Percentiles rank a stretch among this genome's conserved stretches.
phyloP scores from a whole-genome alignment of 2,329 filamentous ascomycete genomes.

The Didymella sp. region DNA sequence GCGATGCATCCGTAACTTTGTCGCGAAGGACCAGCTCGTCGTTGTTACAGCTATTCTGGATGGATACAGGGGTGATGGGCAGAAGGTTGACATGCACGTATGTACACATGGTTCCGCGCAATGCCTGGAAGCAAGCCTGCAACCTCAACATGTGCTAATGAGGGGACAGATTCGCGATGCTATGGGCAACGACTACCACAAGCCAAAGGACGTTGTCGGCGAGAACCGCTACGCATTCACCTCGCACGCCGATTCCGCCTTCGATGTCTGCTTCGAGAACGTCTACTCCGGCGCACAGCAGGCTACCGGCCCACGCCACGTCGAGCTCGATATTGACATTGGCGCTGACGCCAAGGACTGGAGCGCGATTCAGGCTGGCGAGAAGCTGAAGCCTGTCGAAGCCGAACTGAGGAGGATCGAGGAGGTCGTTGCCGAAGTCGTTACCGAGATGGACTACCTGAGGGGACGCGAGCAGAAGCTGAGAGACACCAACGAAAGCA shows the following conservation, averaged over 20 bases:
- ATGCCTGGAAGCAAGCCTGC: neutral
- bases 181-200: slow-evolving; percentile 93
- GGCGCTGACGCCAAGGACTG: slow-evolving; percentile 98
- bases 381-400: slow-evolving; percentile 98
- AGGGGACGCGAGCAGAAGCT: slow-evolving; percentile 89
- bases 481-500: slow-evolving; percentile 98
- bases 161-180: slow-evolving; percentile 83
- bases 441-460: slow-evolving; percentile 95
- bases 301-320: slow-evolving; percentile 63
- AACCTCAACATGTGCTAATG: neutral
- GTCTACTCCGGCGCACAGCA: slow-evolving; percentile 62
- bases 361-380: slow-evolving; percentile 92
- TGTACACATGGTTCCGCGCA: slow-evolving; percentile 42
- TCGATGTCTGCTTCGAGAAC: slow-evolving; percentile 98
- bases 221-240: slow-evolving; percentile 95
- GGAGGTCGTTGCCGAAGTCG: slow-evolving; percentile 87
- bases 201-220: slow-evolving; percentile 87
- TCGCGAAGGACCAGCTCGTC: slow-evolving; percentile 87
- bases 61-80: slow-evolving; percentile 89
- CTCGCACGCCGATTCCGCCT: slow-evolving; percentile 86
- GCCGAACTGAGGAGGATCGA: slow-evolving; percentile 92
- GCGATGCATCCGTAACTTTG: slow-evolving; percentile 96
- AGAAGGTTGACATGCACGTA: slow-evolving; percentile 93
- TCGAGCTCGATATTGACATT: slow-evolving; percentile 95
- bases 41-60: slow-evolving; percentile 90